Evolutionary conservation across 176 grass and related monocot genomes (phyloP).

Genomic region (Secale cereale): DNA sequence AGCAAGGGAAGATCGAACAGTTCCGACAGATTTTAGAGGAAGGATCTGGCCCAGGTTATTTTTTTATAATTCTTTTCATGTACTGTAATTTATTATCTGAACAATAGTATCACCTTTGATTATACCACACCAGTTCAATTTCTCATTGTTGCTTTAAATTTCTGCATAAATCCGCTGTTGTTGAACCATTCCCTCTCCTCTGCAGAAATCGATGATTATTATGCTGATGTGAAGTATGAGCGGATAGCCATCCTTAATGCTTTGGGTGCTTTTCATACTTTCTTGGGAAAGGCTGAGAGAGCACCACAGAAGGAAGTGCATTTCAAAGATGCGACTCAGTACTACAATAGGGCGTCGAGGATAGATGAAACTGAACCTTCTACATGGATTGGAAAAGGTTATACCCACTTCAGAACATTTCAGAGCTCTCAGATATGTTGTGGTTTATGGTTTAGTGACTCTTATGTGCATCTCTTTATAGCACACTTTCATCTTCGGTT

Average conservation of each 20-base stretch:
- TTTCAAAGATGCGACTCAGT: conserved; percentile 83
- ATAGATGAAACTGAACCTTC: conserved; percentile 86
- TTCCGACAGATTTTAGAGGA: conserved; percentile 95
- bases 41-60: conserved; percentile 88
- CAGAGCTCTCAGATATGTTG: conserved; percentile 1
- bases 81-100: neutral
- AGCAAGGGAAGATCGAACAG: conserved; percentile 87
- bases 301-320: conserved; percentile 68
- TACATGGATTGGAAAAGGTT: conserved; percentile 99
- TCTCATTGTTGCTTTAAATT: neutral
- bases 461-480: neutral
- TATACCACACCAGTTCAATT: neutral
- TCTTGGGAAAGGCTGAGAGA: conserved; percentile 76
- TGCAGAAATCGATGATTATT: conserved; percentile 95
- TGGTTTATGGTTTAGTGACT: conserved; percentile 6
- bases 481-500: neutral
- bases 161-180: neutral
- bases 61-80: conserved; percentile 1
- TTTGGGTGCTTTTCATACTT: conserved; percentile 86
- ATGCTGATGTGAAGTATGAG: conserved; percentile 97
- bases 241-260: conserved; percentile 88
- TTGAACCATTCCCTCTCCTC: conserved; percentile 21
- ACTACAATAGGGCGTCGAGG: conserved; percentile 91
- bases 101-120: neutral
- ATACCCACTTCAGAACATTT: conserved; percentile 3